Evolutionary conservation across 805 yeast genomes (phyloP), one percentile per base, ranked within the genome.

Genomic region (Suhomyces emberorum): DNA sequence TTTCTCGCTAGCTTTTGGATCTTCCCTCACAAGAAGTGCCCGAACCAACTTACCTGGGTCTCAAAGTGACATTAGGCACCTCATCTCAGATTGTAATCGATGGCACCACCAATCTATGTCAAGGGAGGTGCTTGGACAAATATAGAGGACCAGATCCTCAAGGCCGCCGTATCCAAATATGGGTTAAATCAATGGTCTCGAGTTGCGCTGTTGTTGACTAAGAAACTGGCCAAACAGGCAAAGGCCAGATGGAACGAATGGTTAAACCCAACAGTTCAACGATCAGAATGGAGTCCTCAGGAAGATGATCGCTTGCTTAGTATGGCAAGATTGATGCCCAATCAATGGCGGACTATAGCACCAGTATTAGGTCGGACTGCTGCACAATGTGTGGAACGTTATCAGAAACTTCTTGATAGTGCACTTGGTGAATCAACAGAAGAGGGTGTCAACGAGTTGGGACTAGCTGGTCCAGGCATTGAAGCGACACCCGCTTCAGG

Each of bases 121-220:
- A 85, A 82, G 54, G 96, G 95, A 19, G 96, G 95, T 30, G 81
- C 77, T 4, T 89, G 98, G 98, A 80, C 95, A 5, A 82, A 86
- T 52, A 75, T 76, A 3, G 83, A 74, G 46, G 98, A 93, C 59
- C 91, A 88, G 58, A 83, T 93, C 29, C 66, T 91, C 28, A 81
- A 82, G 45, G 95, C 96, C 0, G 96, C 96, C 1, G 85, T 93
- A 2, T 76, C 93, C 26, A 93, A 91, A 54, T 91, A 91, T 58
- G 98, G 98, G 0, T 67, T 88, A 14, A 88, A 86, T 48, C 96
- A 93, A 52, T 91, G 98, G 98, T 74, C 93, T 10, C 75, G 96
- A 34, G 91, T 91, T 4, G 84, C 96, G 1, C 88, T 97, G 0
- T 69, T 91, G 30, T 63, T 91, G 23, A 81, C 87, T 4, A 79